Evolutionary conservation across 306 rosid species (phyloP), one percentile per base, ranked within the genome.

Genomic region (Prinsepia uniflora): DNA sequence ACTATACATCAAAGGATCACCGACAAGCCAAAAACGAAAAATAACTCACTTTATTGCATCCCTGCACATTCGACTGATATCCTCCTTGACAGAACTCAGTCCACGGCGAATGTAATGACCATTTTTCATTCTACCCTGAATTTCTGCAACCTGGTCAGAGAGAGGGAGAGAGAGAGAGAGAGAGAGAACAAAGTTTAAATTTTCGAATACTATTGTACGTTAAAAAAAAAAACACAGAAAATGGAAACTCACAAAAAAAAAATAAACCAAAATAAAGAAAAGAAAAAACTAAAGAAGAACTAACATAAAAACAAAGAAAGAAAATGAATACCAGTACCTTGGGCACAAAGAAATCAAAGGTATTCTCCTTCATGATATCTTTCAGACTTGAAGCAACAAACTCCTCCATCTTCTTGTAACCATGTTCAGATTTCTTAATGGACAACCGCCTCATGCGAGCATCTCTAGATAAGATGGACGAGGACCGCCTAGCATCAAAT

Each of bases 381-480:
- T 82, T 85, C 80, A 95, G 81, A 72, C 91, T 85, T 72, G 92
- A 86, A 79, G 90, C 91, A 71, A 95, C 88, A 80, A 87, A 91
- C 63, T 87, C 97, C 79, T 91, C 96, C 91, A 95, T 89, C 88
- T 87, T 91, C 86, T 85, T 91, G 73, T 86, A 95, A 24, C 99
- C 92, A 82, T 82, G 83, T 83, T 95, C 97, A n/a, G 91, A 86
- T 80, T 91, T 91, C 88, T 95, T 95, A 78, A 95, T 89, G 67
- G 97, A 80, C 96, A 97, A 95, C 36, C 90, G 91, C 72, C 99
- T 91, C 67, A 86, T 89, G 15, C 99, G 99, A 53, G 99, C 99
- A 86, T 95, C 96, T 85, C 96, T 89, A n/a, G 99, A 91, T 72
- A 95, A 77, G 79, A 95, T 95, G 79, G 99, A 91, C 64, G 99